Conservation (phyloP, 257 asterid genomes). For the Nicotiana otophora region DNA sequence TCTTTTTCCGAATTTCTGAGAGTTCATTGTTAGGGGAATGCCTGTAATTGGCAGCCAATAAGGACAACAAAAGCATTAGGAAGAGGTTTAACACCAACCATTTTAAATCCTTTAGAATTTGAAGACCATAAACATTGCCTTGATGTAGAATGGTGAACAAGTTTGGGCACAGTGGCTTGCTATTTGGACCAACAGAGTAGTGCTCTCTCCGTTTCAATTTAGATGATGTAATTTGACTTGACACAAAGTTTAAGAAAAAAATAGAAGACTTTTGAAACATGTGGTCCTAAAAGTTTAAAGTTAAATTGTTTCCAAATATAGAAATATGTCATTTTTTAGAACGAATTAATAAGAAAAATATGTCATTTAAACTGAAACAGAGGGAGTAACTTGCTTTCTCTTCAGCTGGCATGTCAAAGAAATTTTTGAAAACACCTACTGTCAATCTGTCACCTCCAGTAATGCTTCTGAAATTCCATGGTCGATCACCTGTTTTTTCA, state of each 20-base stretch:
- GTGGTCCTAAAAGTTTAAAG: no score
- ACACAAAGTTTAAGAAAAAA: no score
- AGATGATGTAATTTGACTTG: no score
- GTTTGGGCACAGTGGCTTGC: conserved; percentile 52
- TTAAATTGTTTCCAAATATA: no score
- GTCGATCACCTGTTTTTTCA: conserved; percentile 28
- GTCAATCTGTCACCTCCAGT: conserved; percentile 13
- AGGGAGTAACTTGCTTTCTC: conserved; percentile 19
- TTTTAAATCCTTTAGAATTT: conserved; percentile 32
- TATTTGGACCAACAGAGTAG: no score
- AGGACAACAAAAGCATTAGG: conserved; percentile 39
- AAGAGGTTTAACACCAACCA: conserved; percentile 50
- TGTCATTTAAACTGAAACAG: no score
- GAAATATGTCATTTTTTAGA: no score
- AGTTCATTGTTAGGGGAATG: neutral
- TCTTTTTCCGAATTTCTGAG: no score
- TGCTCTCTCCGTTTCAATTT: no score
- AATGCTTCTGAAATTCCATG: conserved; percentile 43
- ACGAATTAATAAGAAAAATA: no score
- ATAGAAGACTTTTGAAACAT: no score
- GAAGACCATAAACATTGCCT: conserved; percentile 21
- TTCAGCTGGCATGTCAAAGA: conserved; percentile 28
- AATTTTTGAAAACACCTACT: conserved; percentile 28
- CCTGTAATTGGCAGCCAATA: conserved; percentile 17
- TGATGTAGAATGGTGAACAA: conserved; percentile 60